Evolutionary conservation across 2,329 filamentous ascomycete genomes (phyloP), one percentile per base, ranked within the genome.

Genomic region (Aureobasidium sp.): DNA sequence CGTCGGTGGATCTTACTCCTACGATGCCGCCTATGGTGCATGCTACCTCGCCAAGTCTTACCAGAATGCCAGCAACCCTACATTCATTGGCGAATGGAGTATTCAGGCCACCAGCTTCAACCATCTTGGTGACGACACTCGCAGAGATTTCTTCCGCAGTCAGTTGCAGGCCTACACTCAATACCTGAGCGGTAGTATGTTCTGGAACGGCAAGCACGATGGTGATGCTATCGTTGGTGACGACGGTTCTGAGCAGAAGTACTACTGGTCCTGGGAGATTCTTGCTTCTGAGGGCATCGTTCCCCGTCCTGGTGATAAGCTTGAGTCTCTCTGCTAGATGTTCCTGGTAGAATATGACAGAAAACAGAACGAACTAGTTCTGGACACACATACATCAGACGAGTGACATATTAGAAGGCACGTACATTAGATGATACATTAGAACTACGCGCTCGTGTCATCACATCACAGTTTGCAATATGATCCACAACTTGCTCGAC

Each of bases 201-300:
- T 61, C 38, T 61, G 59, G 59, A 57, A 43, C 21, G 59, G 49
- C 4, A 61, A 61, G 50, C 46, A 50, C 27, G 46, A 50, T 15
- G 46, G 27, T 11, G 46, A 50, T 11, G 4, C 46, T 6, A 17
- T 50, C 11, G 46, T 50, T 3, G 27, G 46, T 13, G 46, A 50
- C 17, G 46, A 50, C 15, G 46, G 46, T 35, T 50, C 46, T 1
- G 29, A 17, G 8, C 46, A 50, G 15, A 50, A 50, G 46, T 50
- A 50, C 29, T 50, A 50, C 46, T 50, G 46, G 46, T 50, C 46
- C 23, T 50, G 46, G 46, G 27, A 50, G n/a, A 19, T 50, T 11
- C 46, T 50, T 6, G 46, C 46, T 11, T 33, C 46, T 6, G 27
- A 50, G 29, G 46, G 46, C 19, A 35, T 50, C 17, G 46, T 50